A percentile compares a stretch with the other conserved stretches of the same genome.
Evolutionary conservation across 371 early-diverging fungal species (phyloP).

Genomic region (Mortierella sp.): DNA sequence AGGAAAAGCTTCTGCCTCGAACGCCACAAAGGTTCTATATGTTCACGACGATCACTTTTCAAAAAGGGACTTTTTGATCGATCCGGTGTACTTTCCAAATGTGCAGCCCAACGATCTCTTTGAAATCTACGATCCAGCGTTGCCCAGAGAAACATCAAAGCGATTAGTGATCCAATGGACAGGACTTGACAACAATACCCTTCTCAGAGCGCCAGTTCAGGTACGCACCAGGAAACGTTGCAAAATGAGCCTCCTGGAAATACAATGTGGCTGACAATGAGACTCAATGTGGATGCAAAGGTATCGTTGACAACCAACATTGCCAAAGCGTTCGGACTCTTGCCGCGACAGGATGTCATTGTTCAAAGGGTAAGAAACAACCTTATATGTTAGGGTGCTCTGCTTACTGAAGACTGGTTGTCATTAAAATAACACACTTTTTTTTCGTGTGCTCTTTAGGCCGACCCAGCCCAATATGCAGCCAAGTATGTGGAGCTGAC

Average conservation of each 20-base stretch:
- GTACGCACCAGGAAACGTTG: constrained; percentile 18
- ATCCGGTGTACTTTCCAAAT: constrained; percentile 83
- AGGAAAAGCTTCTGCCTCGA: constrained; percentile 12
- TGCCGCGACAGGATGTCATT: constrained; percentile 71
- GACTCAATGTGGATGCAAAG: no score
- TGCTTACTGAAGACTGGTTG: no score
- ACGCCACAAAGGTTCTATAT: constrained; percentile 56
- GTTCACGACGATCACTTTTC: constrained; percentile 76
- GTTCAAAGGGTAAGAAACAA: constrained; percentile 65
- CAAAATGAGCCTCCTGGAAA: no score
- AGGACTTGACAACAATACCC: constrained; percentile 52
- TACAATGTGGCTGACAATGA: no score
- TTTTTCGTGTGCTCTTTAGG: constrained; percentile 62
- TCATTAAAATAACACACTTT: no score
- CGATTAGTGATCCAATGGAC: constrained; percentile 46
- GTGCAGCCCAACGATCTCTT: constrained; percentile 84
- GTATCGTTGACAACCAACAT: constrained; percentile 70
- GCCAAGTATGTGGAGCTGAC: constrained; percentile 89
- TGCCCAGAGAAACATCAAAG: constrained; percentile 42
- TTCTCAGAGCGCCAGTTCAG: constrained; percentile 54
- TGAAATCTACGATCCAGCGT: constrained; percentile 64
- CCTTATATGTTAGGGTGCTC: no score
- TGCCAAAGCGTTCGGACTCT: constrained; percentile 65
- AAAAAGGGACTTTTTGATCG: constrained; percentile 82
- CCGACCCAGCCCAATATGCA: constrained; percentile 70